Evolutionary conservation across 2,329 filamentous ascomycete species (phyloP), one percentile per base, ranked within the genome.

Genomic region (Alternaria longipes): DNA sequence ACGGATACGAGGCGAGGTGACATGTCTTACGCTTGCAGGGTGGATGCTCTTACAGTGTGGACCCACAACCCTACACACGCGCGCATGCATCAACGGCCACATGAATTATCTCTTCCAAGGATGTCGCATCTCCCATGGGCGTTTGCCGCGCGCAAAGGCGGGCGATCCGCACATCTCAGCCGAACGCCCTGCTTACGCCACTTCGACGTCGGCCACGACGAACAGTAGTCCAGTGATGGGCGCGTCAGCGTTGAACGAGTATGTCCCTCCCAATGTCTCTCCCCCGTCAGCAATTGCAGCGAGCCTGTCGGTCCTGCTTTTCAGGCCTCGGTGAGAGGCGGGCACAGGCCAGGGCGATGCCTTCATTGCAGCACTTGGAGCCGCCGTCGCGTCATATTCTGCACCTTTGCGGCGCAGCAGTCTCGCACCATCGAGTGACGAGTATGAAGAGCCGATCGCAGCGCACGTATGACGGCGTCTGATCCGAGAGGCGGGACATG

Each of bases 81-180:
- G 11, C 28, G 40, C 40, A 54, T 54, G 40, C 40, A 54, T 45
- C n/a, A 44, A 54, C 28, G 40, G 18, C 44, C 40, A 54, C 51
- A 40, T 54, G 28, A 12, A 26, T 54, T 24, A 18, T 40, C 24
- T 18, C 7, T 5, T 18, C 36, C 16, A 18, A 38, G 40, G 28
- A 2, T 8, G 24, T 34, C 32, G 51, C 28, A 18, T 45, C 36
- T 38, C 7, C 16, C 26, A 32, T 26, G 28, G 51, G 51, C 51
- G 51, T 54, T 34, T 44, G 40, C 51, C 28, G 28, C 38, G 40
- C 40, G 36, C 40, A 54, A 18, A 54, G 36, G 40, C 12, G 7
- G 26, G 51, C 38, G 26, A 54, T 49, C 28, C 12, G 18, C 18
- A 49, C 6, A 34, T 49, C 24, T 34, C 18, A 28, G 26, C 51